These are phyloP conservation scores for Sugiyamaella boreocaroliniensis DNA, from an alignment of 805 yeast species.

Conservation along the genomic window DNA sequence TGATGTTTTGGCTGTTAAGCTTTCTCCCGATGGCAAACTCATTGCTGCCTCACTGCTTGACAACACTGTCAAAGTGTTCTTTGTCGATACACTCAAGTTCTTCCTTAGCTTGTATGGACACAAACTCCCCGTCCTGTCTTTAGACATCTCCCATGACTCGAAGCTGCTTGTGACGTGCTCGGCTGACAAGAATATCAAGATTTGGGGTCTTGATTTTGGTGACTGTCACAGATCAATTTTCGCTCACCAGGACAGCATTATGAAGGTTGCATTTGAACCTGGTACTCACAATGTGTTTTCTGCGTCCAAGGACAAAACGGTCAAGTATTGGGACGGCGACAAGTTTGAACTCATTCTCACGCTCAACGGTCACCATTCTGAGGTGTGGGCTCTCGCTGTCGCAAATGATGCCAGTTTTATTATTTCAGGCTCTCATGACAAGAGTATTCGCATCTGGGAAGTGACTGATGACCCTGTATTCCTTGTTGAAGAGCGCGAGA, in stretches of 20 bases:
- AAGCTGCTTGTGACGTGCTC: constrained; percentile 86
- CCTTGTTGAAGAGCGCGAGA: constrained; percentile 92
- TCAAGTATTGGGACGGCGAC: constrained; percentile 98
- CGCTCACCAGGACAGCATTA: constrained; percentile 94
- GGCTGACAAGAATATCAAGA: constrained; percentile 94
- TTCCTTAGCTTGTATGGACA: constrained; percentile 91
- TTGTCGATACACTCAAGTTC: constrained; percentile 78
- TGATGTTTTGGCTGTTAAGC: constrained; percentile 70
- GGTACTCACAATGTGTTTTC: constrained; percentile 86
- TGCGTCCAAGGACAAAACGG: constrained; percentile 77
- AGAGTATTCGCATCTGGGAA: constrained; percentile 86
- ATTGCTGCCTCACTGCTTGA: constrained; percentile 83
- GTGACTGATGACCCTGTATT: constrained; percentile 95
- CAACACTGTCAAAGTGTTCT: constrained; percentile 93
- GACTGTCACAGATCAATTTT: constrained; percentile 96
- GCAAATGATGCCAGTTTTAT: constrained; percentile 60
- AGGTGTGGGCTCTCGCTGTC: constrained; percentile 88
- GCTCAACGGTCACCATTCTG: constrained; percentile 79
- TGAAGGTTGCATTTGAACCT: constrained; percentile 79
- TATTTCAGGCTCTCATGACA: constrained; percentile 86
- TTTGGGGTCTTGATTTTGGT: constrained; percentile 99
- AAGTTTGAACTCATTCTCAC: constrained; percentile 92
- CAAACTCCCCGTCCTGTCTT: constrained; percentile 86
- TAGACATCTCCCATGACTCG: constrained; percentile 85
- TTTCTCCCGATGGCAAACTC: constrained; percentile 72